Percentiles rank a stretch among this genome's conserved stretches.
Evolutionary conservation across 805 yeast species (phyloP).

Genomic region (Starmerella vitae): DNA sequence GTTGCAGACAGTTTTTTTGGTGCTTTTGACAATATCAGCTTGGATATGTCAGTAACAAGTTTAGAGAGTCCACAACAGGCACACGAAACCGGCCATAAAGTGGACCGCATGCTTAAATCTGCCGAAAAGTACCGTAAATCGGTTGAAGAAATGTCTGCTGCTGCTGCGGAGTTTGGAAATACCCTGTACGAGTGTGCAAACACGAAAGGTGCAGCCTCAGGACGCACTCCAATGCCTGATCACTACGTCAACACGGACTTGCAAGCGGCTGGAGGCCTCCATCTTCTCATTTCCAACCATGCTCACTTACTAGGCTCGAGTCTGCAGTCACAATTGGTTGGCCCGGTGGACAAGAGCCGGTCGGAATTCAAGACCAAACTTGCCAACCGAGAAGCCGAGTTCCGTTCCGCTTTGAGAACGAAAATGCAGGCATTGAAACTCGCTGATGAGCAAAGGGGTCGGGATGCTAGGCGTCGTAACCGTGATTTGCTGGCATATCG

Average conservation of each 20-base stretch:
- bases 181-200: constrained; percentile 54
- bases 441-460: constrained; percentile 49
- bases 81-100: constrained; percentile 5
- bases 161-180: constrained; percentile 58
- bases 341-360: constrained; percentile 37
- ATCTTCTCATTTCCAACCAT: constrained; percentile 62
- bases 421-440: constrained; percentile 41
- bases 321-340: constrained; percentile 41
- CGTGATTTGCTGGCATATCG: constrained; percentile 59
- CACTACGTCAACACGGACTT: constrained; percentile 43
- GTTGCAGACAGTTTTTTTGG: constrained; percentile 14
- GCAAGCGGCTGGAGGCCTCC: constrained; percentile 61
- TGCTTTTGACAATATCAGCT: constrained; percentile 17
- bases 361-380: constrained; percentile 35
- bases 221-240: constrained; percentile 11
- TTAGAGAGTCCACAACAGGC: constrained; percentile 16
- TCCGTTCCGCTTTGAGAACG: constrained; percentile 40
- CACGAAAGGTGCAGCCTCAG: constrained; percentile 36
- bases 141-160: constrained; percentile 36
- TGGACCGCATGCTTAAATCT: constrained; percentile 35
- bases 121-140: constrained; percentile 38
- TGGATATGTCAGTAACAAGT: constrained; percentile 3
- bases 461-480: constrained; percentile 44
- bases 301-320: constrained; percentile 53
- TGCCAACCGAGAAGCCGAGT: constrained; percentile 37